Evolutionary conservation across 805 yeast genomes (phyloP), one percentile per base, ranked within the genome.

Genomic region (Cyberlindnera mrakii): DNA sequence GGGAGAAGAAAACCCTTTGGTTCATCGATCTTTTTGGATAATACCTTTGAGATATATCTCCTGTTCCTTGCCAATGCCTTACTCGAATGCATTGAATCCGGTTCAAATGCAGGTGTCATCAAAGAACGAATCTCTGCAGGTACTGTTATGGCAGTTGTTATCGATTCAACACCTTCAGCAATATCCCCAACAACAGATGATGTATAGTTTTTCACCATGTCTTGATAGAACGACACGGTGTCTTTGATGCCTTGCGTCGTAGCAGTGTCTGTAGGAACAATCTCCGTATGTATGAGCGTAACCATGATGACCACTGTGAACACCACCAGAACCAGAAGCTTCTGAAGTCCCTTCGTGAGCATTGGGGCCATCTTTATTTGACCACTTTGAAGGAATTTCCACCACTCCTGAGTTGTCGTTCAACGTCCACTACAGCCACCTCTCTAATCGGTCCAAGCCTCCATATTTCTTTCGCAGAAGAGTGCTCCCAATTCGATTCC

Each of bases 1-100:
- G 44, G 25, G 5, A 54, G 31, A 34, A 49, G 48, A 20, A 50
- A 20, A 0, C 51, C 48, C 33, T 43, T 47, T 13, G 68, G 68
- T 37, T 64, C 66, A 23, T 47, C 53, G 18, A 64, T 53, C 10
- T 38, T 41, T 37, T 47, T 39, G 1, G 30, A 18, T 3, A 50
- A 14, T 1, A 57, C n/a, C 1, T 35, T 23, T 10, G 33, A 18
- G 17, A 50, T 35, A 30, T 39, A 41, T 11, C 38, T 33, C 14
- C 33, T 35, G 35, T 53, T 56, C 19, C 39, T 41, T 17, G 37
- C 23, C 16, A 59, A 33, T 2, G 51, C 51, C 20, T 37, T 37
- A 13, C 16, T 15, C 9, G 29, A 18, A 18, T 18, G 10, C 6
- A 30, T 3, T 6, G 45, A 35, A 7, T 33, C 47, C 5, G 25